These are phyloP conservation scores for Quercus tomentella DNA, from an alignment of 331 rosid genomes.

Conservation along the genomic window DNA sequence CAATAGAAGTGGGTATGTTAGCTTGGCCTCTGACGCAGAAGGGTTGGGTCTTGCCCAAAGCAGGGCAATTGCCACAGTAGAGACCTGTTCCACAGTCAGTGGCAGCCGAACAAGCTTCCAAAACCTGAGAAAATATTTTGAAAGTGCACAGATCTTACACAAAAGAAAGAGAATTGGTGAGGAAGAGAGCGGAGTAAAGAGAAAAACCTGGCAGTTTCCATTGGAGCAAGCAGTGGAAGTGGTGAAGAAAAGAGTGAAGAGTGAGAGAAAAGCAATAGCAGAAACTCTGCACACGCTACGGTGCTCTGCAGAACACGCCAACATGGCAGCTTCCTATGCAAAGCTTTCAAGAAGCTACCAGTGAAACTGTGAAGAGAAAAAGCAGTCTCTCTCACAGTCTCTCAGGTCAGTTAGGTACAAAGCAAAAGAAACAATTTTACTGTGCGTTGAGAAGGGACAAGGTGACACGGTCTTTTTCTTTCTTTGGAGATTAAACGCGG, in stretches of 20 bases:
- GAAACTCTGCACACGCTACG: constrained; percentile 34
- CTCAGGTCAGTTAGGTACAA: neutral
- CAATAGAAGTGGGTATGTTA: constrained; percentile 55
- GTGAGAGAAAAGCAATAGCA: constrained; percentile 27
- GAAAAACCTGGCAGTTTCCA: constrained; percentile 80
- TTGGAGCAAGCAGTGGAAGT: constrained; percentile 58
- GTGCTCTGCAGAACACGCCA: constrained; percentile 27
- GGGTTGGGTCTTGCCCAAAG: constrained; percentile 66
- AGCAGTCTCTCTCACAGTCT: neutral
- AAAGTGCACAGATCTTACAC: constrained; percentile 31
- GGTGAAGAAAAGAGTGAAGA: constrained; percentile 34
- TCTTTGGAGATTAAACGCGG: constrained; percentile 41
- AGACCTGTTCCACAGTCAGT: constrained; percentile 80
- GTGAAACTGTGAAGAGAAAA: constrained; percentile 19
- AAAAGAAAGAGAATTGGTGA: neutral
- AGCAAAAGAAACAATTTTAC: constrained; percentile 20
- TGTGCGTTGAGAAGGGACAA: constrained; percentile 6
- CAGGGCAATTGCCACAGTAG: constrained; percentile 90
- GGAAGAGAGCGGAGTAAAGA: neutral
- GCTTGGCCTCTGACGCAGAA: constrained; percentile 85
- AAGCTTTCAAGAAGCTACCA: constrained; percentile 20
- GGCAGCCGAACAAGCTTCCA: constrained; percentile 60
- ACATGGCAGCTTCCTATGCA: constrained; percentile 45
- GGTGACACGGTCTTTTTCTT: neutral
- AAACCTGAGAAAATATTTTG: constrained; percentile 44